Evolutionary conservation across 2,329 filamentous ascomycete genomes (phyloP).

Genomic region (Cercospora sp.): DNA sequence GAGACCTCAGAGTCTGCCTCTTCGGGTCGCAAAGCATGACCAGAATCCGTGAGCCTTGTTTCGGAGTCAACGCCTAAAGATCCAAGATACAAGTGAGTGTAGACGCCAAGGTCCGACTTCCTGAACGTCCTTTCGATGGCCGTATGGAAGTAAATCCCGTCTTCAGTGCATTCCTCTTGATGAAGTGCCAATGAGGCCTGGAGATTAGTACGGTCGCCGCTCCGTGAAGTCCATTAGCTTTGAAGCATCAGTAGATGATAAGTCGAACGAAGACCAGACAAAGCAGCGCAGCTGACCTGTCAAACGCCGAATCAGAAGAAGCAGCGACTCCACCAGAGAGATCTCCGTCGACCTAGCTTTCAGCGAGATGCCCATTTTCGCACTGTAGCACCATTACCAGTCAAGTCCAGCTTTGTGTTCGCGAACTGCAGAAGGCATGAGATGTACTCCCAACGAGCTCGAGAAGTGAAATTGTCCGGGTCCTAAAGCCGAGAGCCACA

Average conservation of each 20-base stretch:
- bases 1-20: background rate
- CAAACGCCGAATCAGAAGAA: background rate
- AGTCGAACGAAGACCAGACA: background rate
- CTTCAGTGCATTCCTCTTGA: background rate
- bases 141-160: background rate
- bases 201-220: background rate
- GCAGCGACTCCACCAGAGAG: background rate
- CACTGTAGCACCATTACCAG: background rate
- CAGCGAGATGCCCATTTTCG: background rate
- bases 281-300: background rate
- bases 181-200: background rate
- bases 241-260: background rate
- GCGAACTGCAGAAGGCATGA: background rate
- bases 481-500: background rate
- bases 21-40: background rate
- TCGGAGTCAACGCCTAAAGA: background rate
- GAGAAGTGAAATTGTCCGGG: background rate
- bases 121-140: background rate
- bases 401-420: background rate
- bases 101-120: background rate
- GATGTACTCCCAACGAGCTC: background rate
- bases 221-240: background rate
- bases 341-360: background rate
- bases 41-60: background rate
- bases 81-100: background rate